Base-by-base conservation (phyloP, 129 eudicot species). In the Saposhnikovia divaricata region DNA sequence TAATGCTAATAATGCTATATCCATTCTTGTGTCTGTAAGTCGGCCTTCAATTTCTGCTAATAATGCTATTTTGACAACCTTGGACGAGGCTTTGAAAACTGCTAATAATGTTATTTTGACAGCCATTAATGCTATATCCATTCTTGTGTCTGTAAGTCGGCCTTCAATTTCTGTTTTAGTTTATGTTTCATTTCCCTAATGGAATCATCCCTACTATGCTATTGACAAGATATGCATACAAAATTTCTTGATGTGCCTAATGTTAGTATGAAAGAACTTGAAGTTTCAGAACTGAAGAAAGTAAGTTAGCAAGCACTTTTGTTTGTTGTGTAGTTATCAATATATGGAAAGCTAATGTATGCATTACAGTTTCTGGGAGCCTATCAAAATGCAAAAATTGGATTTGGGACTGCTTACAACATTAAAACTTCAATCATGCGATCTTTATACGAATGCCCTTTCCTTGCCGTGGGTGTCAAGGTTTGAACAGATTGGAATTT, bases 391-490 rank as follows among this genome's bases (percentile, higher is more conserved):
- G 97, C 94, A 69, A 87, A 82, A 89, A 81, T 92, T 79, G 97
- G 97, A 68, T 95, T 89, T 84, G 99, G 97, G 76, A 74, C 90
- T 34, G 93, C 94, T 77, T 80, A 78, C 78, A 90, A 86, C 80
- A 71, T 92, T 78, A 87, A 89, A 84, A 80, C 90, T 55, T 92
- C 97, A n/a, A 82, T 92, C 78, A 57, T 47, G 77, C 88, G 84
- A 86, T 91, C 97, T 75, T 80, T 89, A 63, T 89, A 87, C 72
- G 97, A 89, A 70, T 95, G 96, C 85, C 97, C 97, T 80, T 95
- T 92, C 80, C 84, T 92, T 82, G 87, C 91, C 59, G 82, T 85
- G 27, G 89, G 87, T 78, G 77, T 90, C 21, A 92, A 95, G 96
- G 98, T 95, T 73, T 28, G 83, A 80, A 47, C 43, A 18, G n/a